Evolutionary conservation across 2,329 filamentous ascomycete genomes (phyloP), one percentile per base, ranked within the genome.

Genomic region (Scleromitrula shiraiana): DNA sequence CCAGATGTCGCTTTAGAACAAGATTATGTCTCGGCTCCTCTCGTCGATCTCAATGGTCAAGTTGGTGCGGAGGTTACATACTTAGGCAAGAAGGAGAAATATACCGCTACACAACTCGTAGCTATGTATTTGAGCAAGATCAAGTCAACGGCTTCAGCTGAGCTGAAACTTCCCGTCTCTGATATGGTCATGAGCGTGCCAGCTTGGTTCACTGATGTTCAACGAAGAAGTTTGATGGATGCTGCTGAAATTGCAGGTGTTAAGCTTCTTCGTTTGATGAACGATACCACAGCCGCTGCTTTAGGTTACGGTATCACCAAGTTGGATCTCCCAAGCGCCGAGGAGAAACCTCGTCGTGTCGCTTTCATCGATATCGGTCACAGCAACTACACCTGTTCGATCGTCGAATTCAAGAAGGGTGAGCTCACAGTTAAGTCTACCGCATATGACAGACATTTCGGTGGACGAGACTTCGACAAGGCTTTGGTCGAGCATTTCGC

Each of bases 271-370:
- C 83, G 93, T 53, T 77, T 98, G 55, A 94, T 98, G 77, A 98
- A 98, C 73, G 93, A 97, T 72, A 96, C 88, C 59, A 97, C 93
- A 43, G 93, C 93, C 52, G 89, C 90, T 55, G 93, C 93, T 54
- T 82, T 98, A 38, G 93, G 93, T 57, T 98, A 89, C 68, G 93
- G 93, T 67, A 97, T 98, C 74, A 96, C 93, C 62, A 97, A 98
- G 77, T 77, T 90, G 53, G 93, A 98, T 68, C 82, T 98, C 27
- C 93, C 90, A 50, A 73, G 74, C 23, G 77, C 84, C 35, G 93
- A 97, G 62, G 90, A 97, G 80, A 88, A 88, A 75, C 90, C 93
- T 52, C 83, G 86, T 64, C 82, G 91, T 49, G 89, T 97, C 47
- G 83, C 80, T 59, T 96, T 98, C 63, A 72, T 98, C 70, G 93